A percentile compares a stretch with the other conserved stretches of the same genome.
Evolutionary conservation across 2,329 filamentous ascomycete species (phyloP).

Genomic region (Monosporascus cannonballus): DNA sequence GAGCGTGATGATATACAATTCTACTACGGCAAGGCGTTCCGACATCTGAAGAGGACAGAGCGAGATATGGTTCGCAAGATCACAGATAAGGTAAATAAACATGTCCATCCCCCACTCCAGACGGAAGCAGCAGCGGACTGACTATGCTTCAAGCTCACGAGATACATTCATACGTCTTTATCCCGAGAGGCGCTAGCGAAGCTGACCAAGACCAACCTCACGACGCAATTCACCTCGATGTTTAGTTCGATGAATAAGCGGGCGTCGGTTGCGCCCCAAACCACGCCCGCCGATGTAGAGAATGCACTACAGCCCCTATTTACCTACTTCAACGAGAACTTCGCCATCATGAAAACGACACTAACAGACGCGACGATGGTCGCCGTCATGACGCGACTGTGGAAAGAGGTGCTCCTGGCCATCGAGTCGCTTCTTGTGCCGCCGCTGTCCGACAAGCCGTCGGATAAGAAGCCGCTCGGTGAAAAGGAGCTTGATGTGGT

Average conservation of each 20-base stretch:
- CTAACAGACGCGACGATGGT: conserved; percentile 95
- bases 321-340: conserved; percentile 96
- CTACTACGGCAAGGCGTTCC: conserved; percentile 95
- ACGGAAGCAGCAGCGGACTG: conserved; percentile 2
- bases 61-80: conserved; percentile 97
- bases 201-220: conserved; percentile 65
- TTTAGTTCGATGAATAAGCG: conserved; percentile 34
- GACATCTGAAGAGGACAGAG: conserved; percentile 90
- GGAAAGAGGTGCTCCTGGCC: conserved; percentile 94
- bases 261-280: conserved; percentile 46
- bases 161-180: conserved; percentile 85
- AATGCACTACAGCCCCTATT: conserved; percentile 80
- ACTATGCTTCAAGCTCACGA: conserved; percentile 58
- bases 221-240: conserved; percentile 39
- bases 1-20: conserved; percentile 98
- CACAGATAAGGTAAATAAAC: conserved; percentile 75
- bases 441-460: conserved; percentile 90
- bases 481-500: conserved; percentile 91
- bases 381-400: conserved; percentile 94
- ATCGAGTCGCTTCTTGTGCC: conserved; percentile 88
- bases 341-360: conserved; percentile 97
- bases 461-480: conserved; percentile 73
- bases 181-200: conserved; percentile 74
- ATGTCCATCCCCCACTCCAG: neutral
- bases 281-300: conserved; percentile 69